phyloP scores from a whole-genome alignment of 441 rosid genomes.

The Pelargonium australe region DNA sequence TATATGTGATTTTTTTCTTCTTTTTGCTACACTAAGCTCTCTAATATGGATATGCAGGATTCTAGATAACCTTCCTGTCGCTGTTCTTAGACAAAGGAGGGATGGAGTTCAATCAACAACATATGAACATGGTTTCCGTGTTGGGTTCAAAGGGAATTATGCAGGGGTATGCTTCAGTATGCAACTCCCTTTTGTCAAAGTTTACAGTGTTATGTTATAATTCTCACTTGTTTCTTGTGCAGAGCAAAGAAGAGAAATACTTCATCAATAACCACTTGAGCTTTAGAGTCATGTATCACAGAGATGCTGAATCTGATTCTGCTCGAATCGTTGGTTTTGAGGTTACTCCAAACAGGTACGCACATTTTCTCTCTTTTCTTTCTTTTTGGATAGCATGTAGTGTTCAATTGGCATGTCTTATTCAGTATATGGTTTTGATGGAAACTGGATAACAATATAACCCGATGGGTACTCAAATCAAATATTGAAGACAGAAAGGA shows the following conservation, averaged over 20 bases:
- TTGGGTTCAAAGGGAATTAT: conserved; percentile 90
- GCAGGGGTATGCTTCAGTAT: conserved; percentile 56
- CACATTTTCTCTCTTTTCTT: conserved; percentile 8
- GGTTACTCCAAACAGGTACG: conserved; percentile 83
- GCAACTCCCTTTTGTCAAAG: conserved; percentile 10
- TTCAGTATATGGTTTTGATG: not conserved
- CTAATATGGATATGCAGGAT: conserved; percentile 49
- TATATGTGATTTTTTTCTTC: too few species aligned
- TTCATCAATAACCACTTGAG: conserved; percentile 90
- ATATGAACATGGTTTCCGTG: conserved; percentile 87
- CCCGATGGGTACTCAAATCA: not conserved
- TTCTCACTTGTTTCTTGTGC: conserved; percentile 24
- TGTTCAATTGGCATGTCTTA: conserved; percentile 12
- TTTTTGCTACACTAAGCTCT: conserved; percentile 13
- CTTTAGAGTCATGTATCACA: conserved; percentile 86
- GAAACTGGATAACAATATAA: not conserved
- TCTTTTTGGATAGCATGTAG: not conserved
- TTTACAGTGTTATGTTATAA: conserved; percentile 14
- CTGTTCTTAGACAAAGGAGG: conserved; percentile 85
- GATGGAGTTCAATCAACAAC: conserved; percentile 73
- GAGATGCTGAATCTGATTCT: conserved; percentile 64
- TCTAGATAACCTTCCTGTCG: conserved; percentile 93
- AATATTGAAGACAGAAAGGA: not conserved
- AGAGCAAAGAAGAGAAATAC: conserved; percentile 95
- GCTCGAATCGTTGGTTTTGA: conserved; percentile 93